phyloP scores from a whole-genome alignment of 176 grass and related monocot species.

The Raddia distichophylla region DNA sequence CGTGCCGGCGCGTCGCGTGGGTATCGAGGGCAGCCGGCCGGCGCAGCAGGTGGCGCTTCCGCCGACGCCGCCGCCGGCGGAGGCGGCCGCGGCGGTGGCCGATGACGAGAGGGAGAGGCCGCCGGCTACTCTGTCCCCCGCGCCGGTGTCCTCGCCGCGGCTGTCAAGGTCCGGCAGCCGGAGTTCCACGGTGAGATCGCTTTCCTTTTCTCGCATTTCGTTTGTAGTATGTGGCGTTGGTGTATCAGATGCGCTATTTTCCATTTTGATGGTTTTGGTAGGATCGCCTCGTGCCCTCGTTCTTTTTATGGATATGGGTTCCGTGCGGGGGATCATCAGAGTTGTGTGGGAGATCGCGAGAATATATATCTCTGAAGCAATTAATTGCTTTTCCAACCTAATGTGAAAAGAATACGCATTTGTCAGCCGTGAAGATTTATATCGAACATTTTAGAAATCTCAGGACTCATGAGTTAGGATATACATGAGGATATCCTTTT shows the following conservation, averaged over 20 bases:
- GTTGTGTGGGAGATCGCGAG: neutral
- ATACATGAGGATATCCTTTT: neutral
- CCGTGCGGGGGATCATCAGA: neutral
- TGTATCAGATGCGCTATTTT: neutral
- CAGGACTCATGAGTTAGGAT: neutral
- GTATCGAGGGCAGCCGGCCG: neutral
- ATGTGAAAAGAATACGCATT: neutral
- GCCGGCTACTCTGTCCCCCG: neutral
- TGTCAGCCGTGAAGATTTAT: neutral
- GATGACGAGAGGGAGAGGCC: slow-evolving; percentile 16
- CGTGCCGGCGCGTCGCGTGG: slow-evolving; percentile 4
- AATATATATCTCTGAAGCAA: neutral
- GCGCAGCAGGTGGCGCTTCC: neutral
- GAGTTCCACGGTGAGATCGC: slow-evolving; percentile 37
- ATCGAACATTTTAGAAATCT: neutral
- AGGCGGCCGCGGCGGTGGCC: neutral
- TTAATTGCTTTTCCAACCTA: neutral
- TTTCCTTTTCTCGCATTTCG: neutral
- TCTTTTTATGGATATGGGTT: neutral
- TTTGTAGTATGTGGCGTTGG: neutral
- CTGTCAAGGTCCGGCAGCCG: slow-evolving; percentile 23
- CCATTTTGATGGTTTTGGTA: neutral
- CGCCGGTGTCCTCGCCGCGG: neutral
- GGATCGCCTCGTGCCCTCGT: slow-evolving; percentile 13
- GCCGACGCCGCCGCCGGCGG: neutral